Base-by-base conservation (phyloP, 495 filamentous ascomycete species). In the Jackrogersella multiformis region DNA sequence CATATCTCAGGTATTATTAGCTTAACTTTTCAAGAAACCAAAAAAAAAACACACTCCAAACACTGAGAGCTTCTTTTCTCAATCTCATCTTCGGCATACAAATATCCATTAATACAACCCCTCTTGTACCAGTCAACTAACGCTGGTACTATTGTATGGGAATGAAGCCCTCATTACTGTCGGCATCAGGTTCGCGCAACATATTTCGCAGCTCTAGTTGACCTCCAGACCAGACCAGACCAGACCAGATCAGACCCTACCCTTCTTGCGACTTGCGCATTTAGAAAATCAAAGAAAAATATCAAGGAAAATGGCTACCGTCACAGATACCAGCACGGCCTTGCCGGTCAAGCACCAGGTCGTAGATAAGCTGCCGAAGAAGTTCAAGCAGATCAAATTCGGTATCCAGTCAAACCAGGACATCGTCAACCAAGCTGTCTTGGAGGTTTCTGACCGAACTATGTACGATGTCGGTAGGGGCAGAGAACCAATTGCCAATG, bases 331-430 rank as follows among this genome's bases (percentile, higher is more conserved):
- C 36, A 59, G 8, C 23, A 44, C 70, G 18, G 54, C 36, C 24
- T 42, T 57, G 36, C 73, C 85, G 72, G 84, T 86, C 75, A 97
- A 97, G 82, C 87, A 90, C 81, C 93, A 97, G 83, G 89, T 98
- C 73, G 87, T 93, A 41, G 92, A 97, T 77, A 86, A 88, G 66
- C 79, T 90, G 6, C 94, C 94, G 5, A 96, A 96, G 84, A 85
- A 92, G 61, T 96, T 99, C 79, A 93, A 90, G 72, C 89, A 94
- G 73, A 82, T 99, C 70, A 91, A 95, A 72, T 99, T 99, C 75
- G 95, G 95, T 70, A 89, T 98, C 58, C 85, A 94, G 89, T 96
- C 93, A 15, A 90, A 89, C 63, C 89, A 96, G 74, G 93, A 97
- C 70, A 96, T 98, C 63, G 90, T 96, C 55, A 93, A 92, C 70